Evolutionary conservation across 768 basidiomycete species (phyloP).

Genomic region (Trametes coccinea): DNA sequence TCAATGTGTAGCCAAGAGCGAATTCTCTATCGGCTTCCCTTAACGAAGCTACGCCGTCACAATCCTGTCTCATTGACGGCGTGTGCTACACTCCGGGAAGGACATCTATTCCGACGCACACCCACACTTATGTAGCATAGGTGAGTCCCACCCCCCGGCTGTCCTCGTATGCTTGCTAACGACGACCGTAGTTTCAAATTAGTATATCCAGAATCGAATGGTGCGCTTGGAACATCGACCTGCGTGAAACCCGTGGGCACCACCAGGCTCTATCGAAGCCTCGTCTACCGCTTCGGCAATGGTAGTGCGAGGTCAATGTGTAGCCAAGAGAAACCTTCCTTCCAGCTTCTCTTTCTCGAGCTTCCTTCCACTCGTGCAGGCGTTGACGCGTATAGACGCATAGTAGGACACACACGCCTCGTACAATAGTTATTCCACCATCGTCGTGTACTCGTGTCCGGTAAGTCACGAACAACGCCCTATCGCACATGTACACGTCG

Average conservation of each 20-base stretch:
- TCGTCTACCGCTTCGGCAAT: constrained; percentile 40
- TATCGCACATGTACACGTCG: no score
- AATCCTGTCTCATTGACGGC: constrained; percentile 7
- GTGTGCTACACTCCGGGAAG: constrained; percentile 23
- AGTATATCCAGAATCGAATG: background rate
- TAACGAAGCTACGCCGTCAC: constrained; percentile 19
- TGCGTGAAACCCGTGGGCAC: no score
- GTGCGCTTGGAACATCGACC: no score
- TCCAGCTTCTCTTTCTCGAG: constrained; percentile 9
- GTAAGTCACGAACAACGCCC: no score
- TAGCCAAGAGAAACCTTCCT: constrained; percentile 49
- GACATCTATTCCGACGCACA: background rate
- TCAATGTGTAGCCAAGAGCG: constrained; percentile 65
- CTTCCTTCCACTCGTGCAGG: constrained; percentile 2
- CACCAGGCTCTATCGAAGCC: constrained; percentile 60
- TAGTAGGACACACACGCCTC: background rate
- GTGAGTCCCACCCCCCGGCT: background rate
- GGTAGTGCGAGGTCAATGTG: constrained; percentile 60
- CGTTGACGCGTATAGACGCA: constrained; percentile 9
- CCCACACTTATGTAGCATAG: background rate
- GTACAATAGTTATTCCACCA: no score
- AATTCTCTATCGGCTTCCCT: constrained; percentile 20
- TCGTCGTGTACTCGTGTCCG: no score
- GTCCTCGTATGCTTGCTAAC: background rate
- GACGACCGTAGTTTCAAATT: background rate